These are phyloP conservation scores for Celoporthe dispersa DNA, from an alignment of 2,329 filamentous ascomycete species.

Conservation along the genomic window DNA sequence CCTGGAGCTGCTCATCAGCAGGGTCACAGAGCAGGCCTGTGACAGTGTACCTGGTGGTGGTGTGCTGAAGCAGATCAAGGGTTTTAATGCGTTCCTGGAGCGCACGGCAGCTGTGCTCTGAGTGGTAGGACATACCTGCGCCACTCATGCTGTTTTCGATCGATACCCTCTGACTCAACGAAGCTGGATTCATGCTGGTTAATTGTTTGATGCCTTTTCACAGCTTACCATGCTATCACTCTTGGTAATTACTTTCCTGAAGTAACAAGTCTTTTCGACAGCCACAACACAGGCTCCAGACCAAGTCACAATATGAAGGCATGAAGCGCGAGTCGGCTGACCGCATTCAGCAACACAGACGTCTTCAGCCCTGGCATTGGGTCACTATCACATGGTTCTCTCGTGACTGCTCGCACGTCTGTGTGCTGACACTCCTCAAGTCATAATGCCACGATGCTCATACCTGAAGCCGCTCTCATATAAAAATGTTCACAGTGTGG, in stretches of 20 bases:
- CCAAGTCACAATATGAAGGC: background rate
- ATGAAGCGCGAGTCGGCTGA: background rate
- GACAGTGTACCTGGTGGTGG: conserved; percentile 51
- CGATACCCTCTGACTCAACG: background rate
- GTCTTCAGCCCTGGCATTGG: background rate
- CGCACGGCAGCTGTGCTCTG: conserved; percentile 62
- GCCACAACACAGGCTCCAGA: background rate
- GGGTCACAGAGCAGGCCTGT: conserved; percentile 58
- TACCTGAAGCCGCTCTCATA: background rate
- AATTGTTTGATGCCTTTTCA: background rate
- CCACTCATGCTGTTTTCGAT: background rate
- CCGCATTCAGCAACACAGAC: background rate
- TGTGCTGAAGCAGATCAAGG: conserved; percentile 58
- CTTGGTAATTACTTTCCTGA: background rate
- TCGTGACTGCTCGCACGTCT: background rate
- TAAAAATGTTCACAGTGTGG: background rate
- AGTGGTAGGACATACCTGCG: conserved; percentile 15
- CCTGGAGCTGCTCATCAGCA: conserved; percentile 60
- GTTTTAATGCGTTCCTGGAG: conserved; percentile 68
- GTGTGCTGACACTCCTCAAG: background rate
- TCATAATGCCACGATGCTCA: background rate
- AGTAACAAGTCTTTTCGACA: background rate
- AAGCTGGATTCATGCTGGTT: background rate
- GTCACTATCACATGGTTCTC: background rate
- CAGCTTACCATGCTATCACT: background rate